Evolutionary conservation across 495 filamentous ascomycete genomes (phyloP).

Genomic region (Polyplosphaeria fusca): DNA sequence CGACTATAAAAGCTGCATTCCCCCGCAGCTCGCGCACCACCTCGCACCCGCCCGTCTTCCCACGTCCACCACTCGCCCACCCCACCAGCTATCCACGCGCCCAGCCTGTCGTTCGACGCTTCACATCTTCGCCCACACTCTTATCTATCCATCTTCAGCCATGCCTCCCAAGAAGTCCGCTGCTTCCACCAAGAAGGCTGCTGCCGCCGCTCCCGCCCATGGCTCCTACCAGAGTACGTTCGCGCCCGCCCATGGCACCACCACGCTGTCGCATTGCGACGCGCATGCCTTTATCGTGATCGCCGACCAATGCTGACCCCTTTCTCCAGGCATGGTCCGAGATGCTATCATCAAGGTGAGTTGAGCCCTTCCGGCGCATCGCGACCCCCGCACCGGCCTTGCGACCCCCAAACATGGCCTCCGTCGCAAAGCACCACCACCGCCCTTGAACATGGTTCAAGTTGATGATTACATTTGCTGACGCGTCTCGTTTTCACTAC

Average conservation of each 20-base stretch:
- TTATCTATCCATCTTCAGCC: slow-evolving; percentile 36
- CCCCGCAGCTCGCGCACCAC: slow-evolving; percentile 23
- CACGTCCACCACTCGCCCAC: slow-evolving; percentile 15
- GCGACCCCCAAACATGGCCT: slow-evolving; percentile 13
- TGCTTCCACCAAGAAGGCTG: slow-evolving; percentile 50
- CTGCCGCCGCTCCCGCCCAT: slow-evolving; percentile 47
- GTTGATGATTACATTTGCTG: slow-evolving; percentile 43
- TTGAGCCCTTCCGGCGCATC: slow-evolving; percentile 43
- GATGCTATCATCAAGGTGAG: slow-evolving; percentile 64
- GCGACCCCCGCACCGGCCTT: slow-evolving; percentile 42
- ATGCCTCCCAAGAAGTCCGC: slow-evolving; percentile 67
- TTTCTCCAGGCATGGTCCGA: slow-evolving; percentile 60
- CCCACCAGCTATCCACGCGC: slow-evolving; percentile 6
- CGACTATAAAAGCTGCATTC: slow-evolving; percentile 14
- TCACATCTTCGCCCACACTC: slow-evolving; percentile 8
- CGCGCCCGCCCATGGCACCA: not conserved
- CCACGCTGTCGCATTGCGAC: slow-evolving; percentile 21
- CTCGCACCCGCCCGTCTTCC: slow-evolving; percentile 6
- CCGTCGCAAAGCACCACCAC: slow-evolving; percentile 23
- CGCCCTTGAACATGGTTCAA: slow-evolving; percentile 7
- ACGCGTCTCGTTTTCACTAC: slow-evolving; percentile 41
- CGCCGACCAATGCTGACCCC: slow-evolving; percentile 44
- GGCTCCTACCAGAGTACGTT: slow-evolving; percentile 55
- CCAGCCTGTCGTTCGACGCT: slow-evolving; percentile 25
- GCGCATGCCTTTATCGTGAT: slow-evolving; percentile 28